Base-by-base conservation (phyloP, 1,284 basidiomycete genomes). In the Microbotryum lychnidis-dioicae region DNA sequence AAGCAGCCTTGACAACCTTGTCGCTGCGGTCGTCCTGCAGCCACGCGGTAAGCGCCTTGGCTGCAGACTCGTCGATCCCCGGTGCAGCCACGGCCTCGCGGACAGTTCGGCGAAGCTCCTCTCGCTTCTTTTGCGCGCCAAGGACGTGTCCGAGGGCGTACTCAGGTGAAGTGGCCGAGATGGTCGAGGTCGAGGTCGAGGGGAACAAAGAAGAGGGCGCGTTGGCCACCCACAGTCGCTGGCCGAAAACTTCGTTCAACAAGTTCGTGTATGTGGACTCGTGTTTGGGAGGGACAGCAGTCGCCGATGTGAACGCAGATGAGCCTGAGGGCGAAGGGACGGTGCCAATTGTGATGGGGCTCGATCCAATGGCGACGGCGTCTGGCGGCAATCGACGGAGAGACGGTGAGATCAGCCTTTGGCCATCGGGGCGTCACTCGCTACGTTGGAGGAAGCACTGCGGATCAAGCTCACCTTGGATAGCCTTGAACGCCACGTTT, bases 231-330 rank as follows among this genome's bases (percentile, higher is more conserved):
- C 91, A 85, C 3, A 98, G 80, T 2, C 89, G 84, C n/a, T 87
- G 83, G 33, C 79, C 80, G 72, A 97, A 97, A 45, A 94, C 77
- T 68, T 89, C 86, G 31, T 82, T 77, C 56, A 98, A 84, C 57
- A 97, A 87, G 73, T 87, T 87, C 67, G 87, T 91, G 80, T 98
- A 98, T 6, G 91, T 87, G 16, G 83, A 79, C 77, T 98, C 94
- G 75, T 97, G 90, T 73, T 86, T 85, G 37, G 92, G 91, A 90
- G 77, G 64, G 84, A 46, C 83, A 18, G 85, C 84, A 10, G 79
- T 71, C 31, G 72, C 64, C 48, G 74, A 65, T 27, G 73, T 58
- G 46, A 73, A 64, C 4, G 73, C 60, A 44, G 75, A 62, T 16
- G 37, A 14, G 16, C 37, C 37, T 14, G 76, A 74, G n/a, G 70